Evolutionary conservation across 106 monocot genomes (phyloP).

Genomic region (Amphibolis antarctica): DNA sequence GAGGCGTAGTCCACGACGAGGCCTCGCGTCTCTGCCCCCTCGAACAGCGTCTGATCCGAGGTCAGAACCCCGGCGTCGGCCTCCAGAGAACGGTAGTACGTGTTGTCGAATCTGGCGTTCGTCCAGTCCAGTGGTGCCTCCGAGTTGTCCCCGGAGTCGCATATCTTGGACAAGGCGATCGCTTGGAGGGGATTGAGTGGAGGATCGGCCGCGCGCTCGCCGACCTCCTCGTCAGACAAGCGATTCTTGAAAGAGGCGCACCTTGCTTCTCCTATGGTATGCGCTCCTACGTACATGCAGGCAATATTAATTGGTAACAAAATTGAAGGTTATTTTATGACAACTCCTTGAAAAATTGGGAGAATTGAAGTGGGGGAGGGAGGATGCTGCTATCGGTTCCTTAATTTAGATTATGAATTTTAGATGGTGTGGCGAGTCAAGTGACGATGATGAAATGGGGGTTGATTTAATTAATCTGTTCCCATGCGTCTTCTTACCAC

Average conservation of each 20-base stretch:
- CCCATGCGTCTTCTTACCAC: too few relatives aligned
- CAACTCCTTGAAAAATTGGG: too few relatives aligned
- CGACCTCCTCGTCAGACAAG: constrained; percentile 32
- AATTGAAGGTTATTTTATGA: too few relatives aligned
- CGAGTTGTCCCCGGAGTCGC: constrained; percentile 38
- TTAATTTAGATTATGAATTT: too few relatives aligned
- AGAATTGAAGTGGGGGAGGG: too few relatives aligned
- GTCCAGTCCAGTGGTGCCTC: constrained; percentile 40
- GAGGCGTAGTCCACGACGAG: constrained; percentile 43
- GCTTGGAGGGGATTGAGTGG: constrained; percentile 34
- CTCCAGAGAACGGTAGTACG: constrained; percentile 42
- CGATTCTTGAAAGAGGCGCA: constrained; percentile 57
- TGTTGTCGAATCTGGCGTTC: constrained; percentile 41
- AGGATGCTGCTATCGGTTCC: too few relatives aligned
- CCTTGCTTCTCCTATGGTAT: constrained; percentile 59
- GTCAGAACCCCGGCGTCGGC: constrained; percentile 32
- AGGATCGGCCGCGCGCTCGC: constrained; percentile 36
- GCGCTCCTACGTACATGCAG: too few relatives aligned
- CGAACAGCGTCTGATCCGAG: constrained; percentile 55
- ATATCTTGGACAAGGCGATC: constrained; percentile 9
- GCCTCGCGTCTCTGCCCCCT: constrained; percentile 21
- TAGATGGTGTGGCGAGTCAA: too few relatives aligned
- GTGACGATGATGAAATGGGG: too few relatives aligned
- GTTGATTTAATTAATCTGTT: too few relatives aligned
- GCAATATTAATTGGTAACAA: background rate